Evolutionary conservation across 1,284 basidiomycete species (phyloP), one percentile per base, ranked within the genome.

Genomic region (Ustilago esculenta): DNA sequence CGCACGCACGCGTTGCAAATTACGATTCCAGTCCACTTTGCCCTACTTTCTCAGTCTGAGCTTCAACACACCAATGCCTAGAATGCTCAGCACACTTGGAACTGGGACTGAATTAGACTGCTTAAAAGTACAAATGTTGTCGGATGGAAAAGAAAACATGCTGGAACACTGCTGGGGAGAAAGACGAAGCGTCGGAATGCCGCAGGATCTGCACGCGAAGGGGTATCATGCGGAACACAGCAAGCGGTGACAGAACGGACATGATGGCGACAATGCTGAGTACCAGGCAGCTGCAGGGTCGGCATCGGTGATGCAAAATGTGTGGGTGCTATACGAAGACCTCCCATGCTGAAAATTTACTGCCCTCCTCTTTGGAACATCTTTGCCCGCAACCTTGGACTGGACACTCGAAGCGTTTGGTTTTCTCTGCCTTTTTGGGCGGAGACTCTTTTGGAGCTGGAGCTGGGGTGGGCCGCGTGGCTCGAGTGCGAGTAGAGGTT

Each of bases 341-440:
- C 33, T 53, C 50, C 58, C 66, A 64, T 5, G 59, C 66, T 1
- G 75, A 71, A 24, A 55, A 54, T 33, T 67, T 67, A 50, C 64
- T 51, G 30, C 61, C 61, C 12, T 47, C 23, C 37, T 76, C 72
- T 18, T 72, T 75, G 41, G 53, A 51, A 51, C 76, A 76, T 17
- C 56, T 66, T 60, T 78, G 76, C 10, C 54, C 53, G 41, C 76
- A 78, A 21, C 73, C 72, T 24, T 63, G 42, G 14, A 78, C 72
- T n/a, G 76, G 76, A 40, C 76, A 78, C 24, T 41, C 20, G 49
- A 78, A 78, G 8, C 58, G 55, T 35, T 65, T 63, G 0, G 73
- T 64, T 40, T 73, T 63, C 37, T 57, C 54, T 8, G 61, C 27
- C 44, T 53, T 54, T 29, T 35, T 53, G 5, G 63, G 49, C 7